Percentiles rank a stretch among this genome's conserved stretches.
phyloP scores from a whole-genome alignment of 2,329 filamentous ascomycete genomes.

The Aspergillus sojae region DNA sequence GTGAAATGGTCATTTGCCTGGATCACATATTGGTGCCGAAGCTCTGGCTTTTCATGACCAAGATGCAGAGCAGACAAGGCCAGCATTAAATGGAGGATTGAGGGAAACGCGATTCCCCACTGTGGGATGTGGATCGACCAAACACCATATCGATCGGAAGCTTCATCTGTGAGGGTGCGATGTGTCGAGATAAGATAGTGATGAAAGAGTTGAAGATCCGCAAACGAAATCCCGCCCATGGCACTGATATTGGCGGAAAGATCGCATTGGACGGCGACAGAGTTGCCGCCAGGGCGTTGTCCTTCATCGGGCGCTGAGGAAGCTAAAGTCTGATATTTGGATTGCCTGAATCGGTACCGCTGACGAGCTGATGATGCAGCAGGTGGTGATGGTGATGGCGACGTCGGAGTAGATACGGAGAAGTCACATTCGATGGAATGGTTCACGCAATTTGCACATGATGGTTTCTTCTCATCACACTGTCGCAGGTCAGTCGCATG shows the following conservation, averaged over 20 bases:
- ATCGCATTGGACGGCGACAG: slow-evolving; percentile 21
- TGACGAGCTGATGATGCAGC: slow-evolving; percentile 4
- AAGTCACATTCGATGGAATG: slow-evolving; percentile 34
- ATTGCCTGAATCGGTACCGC: slow-evolving; percentile 24
- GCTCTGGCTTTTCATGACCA: slow-evolving; percentile 22
- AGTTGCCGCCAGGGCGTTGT: not conserved
- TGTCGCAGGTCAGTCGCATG: slow-evolving; percentile 18
- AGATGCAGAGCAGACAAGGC: slow-evolving; percentile 35
- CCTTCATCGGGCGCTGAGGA: slow-evolving; percentile 7
- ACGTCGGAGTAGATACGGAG: not conserved
- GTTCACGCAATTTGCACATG: slow-evolving; percentile 32
- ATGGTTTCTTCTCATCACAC: slow-evolving; percentile 39
- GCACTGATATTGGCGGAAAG: slow-evolving; percentile 11
- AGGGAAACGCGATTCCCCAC: slow-evolving; percentile 35
- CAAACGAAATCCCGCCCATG: slow-evolving; percentile 25
- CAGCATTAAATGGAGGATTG: slow-evolving; percentile 37
- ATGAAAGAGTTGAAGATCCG: slow-evolving; percentile 36
- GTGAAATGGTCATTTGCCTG: slow-evolving; percentile 39
- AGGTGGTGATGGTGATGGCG: slow-evolving; percentile 13
- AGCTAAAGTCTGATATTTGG: slow-evolving; percentile 20
- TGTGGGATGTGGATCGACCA: slow-evolving; percentile 34
- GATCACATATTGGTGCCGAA: slow-evolving; percentile 23
- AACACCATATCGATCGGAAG: slow-evolving; percentile 25
- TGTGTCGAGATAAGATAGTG: slow-evolving; percentile 32
- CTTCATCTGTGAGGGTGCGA: slow-evolving; percentile 27